Conservation (phyloP, 2,329 filamentous ascomycete species). For the Aspergillus tubingensis region DNA sequence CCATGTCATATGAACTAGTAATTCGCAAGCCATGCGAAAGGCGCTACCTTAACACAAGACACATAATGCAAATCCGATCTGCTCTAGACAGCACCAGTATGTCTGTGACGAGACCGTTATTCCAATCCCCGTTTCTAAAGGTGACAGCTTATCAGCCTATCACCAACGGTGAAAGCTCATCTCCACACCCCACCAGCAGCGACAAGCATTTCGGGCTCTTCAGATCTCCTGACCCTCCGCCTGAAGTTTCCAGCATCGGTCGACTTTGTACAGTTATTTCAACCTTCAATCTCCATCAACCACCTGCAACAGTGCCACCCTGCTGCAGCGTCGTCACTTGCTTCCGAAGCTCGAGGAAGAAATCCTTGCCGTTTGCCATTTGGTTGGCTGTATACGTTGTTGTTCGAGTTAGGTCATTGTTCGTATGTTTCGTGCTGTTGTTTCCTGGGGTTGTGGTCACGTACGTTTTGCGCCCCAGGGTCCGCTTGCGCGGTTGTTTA, state of each 20-base stretch:
- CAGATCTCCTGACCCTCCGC: background rate
- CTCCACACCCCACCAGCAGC: background rate
- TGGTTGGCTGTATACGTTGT: slow-evolving; percentile 40
- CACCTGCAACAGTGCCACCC: slow-evolving; percentile 36
- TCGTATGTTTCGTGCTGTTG: background rate
- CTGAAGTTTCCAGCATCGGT: slow-evolving; percentile 8
- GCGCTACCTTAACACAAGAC: background rate
- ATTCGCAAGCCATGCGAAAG: background rate
- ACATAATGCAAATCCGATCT: background rate
- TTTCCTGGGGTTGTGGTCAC: slow-evolving; percentile 12
- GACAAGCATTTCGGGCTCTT: background rate
- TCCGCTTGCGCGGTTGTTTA: slow-evolving; percentile 38
- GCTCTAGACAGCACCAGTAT: background rate
- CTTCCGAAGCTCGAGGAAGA: slow-evolving; percentile 53
- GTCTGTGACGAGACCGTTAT: background rate
- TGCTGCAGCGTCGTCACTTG: slow-evolving; percentile 47
- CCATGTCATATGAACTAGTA: background rate
- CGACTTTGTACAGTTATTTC: background rate
- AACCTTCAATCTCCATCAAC: slow-evolving; percentile 24
- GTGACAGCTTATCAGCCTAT: slow-evolving; percentile 17
- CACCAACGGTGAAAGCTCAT: slow-evolving; percentile 5
- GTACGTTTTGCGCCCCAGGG: slow-evolving; percentile 50
- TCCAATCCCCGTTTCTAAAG: slow-evolving; percentile 1
- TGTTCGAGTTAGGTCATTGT: slow-evolving; percentile 13
- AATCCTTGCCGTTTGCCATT: slow-evolving; percentile 53